A percentile compares a stretch with the other conserved stretches of the same genome.
phyloP scores from a whole-genome alignment of 495 filamentous ascomycete genomes.

The Neurospora sp. region DNA sequence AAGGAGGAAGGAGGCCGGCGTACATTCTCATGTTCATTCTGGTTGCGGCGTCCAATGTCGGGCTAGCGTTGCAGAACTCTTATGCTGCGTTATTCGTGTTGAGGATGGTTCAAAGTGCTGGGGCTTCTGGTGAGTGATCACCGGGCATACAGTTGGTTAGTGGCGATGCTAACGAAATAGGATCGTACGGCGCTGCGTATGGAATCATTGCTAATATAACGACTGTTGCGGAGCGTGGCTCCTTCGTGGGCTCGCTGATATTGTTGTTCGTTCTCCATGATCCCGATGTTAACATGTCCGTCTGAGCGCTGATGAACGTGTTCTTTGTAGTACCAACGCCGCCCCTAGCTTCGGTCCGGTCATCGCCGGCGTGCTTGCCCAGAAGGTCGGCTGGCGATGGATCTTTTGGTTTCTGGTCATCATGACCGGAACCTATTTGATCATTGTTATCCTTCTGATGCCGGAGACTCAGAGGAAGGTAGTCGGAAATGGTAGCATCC shows the following conservation, averaged over 20 bases:
- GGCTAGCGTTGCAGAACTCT: constrained; percentile 36
- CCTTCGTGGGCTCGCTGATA: constrained; percentile 29
- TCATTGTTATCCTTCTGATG: constrained; percentile 26
- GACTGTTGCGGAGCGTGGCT: constrained; percentile 36
- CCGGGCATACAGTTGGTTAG: too few relatives aligned
- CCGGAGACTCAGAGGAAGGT: constrained; percentile 48
- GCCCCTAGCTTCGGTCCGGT: constrained; percentile 36
- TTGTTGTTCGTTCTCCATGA: background rate
- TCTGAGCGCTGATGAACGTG: background rate
- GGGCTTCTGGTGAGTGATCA: constrained; percentile 24
- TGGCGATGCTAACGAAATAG: background rate
- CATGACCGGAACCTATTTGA: constrained; percentile 15
- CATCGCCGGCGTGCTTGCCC: constrained; percentile 41
- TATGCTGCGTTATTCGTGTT: constrained; percentile 41
- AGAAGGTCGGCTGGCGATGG: constrained; percentile 44
- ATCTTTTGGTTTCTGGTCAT: constrained; percentile 55
- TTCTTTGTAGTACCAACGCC: constrained; percentile 11
- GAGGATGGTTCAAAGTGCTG: constrained; percentile 40
- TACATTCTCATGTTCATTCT: constrained; percentile 39
- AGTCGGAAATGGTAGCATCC: constrained; percentile 41
- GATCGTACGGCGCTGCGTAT: constrained; percentile 14
- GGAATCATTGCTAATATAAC: constrained; percentile 41
- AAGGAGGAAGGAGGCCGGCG: constrained; percentile 35
- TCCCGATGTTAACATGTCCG: background rate
- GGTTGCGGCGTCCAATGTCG: constrained; percentile 41